Evolutionary conservation across 331 rosid genomes (phyloP).

Genomic region (Acacia pycnantha): DNA sequence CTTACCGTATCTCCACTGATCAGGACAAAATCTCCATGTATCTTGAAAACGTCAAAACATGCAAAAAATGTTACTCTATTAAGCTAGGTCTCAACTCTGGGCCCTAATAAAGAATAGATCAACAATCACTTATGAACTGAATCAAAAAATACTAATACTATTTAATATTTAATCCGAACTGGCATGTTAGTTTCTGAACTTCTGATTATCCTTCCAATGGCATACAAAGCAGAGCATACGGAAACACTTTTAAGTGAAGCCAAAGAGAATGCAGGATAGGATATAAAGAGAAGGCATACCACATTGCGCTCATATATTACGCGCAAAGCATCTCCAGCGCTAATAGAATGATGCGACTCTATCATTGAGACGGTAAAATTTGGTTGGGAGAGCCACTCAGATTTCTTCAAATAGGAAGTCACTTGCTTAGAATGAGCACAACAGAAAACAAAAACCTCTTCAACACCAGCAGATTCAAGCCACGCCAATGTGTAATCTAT

Average conservation of each 20-base stretch:
- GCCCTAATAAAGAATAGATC: neutral
- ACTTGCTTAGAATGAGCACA: conserved; percentile 94
- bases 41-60: conserved; percentile 53
- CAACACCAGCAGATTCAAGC: conserved; percentile 98
- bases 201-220: neutral
- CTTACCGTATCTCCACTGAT: conserved; percentile 96
- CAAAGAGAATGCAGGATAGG: neutral
- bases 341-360: conserved; percentile 83
- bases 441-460: conserved; percentile 93
- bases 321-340: conserved; percentile 96
- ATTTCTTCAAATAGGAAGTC: conserved; percentile 68
- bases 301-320: conserved; percentile 89
- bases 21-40: conserved; percentile 94
- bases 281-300: conserved; percentile 46
- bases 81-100: conserved; percentile 8
- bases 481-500: conserved; percentile 84
- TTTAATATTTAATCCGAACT: neutral
- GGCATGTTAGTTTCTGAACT: neutral
- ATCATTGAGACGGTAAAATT: conserved; percentile 64
- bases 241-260: neutral
- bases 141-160: neutral
- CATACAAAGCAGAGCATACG: neutral
- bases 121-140: neutral
- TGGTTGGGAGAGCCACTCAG: conserved; percentile 82
- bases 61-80: conserved; percentile 27